Evolutionary conservation across 1,284 basidiomycete species (phyloP).

Genomic region (Puccinia polysora): DNA sequence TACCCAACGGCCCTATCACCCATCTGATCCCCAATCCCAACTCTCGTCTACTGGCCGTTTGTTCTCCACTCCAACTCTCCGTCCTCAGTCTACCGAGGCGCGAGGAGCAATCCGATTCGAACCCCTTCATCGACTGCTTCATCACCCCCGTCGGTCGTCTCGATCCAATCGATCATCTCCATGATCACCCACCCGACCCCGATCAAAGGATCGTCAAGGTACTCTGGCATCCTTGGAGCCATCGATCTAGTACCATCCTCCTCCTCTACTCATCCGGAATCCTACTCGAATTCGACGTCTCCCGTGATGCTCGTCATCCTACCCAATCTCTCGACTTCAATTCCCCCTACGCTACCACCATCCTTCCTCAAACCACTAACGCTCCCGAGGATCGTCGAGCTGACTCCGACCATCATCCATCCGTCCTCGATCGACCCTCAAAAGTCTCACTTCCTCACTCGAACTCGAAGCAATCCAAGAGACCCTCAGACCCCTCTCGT

Average conservation of each 20-base stretch:
- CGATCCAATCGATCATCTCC: constrained; percentile 47
- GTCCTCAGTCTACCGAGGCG: constrained; percentile 27
- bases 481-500: no score
- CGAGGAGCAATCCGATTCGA: neutral
- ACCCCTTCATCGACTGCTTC: constrained; percentile 15
- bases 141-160: constrained; percentile 4
- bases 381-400: no score
- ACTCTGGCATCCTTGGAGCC: constrained; percentile 93
- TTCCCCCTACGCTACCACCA: neutral
- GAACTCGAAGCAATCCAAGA: neutral
- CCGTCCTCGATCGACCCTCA: no score
- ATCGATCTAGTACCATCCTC: constrained; percentile 78
- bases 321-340: constrained; percentile 33
- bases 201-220: constrained; percentile 73
- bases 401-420: constrained; percentile 7
- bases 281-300: constrained; percentile 31
- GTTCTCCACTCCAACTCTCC: constrained; percentile 12
- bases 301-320: constrained; percentile 10
- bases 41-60: constrained; percentile 17
- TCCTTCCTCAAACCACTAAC: neutral
- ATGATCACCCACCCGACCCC: constrained; percentile 64
- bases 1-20: constrained; percentile 10
- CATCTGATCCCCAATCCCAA: constrained; percentile 24
- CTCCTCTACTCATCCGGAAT: constrained; percentile 82
- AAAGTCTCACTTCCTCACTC: neutral